phyloP scores from a whole-genome alignment of 148 eudicot species.

The Polygonum aviculare region DNA sequence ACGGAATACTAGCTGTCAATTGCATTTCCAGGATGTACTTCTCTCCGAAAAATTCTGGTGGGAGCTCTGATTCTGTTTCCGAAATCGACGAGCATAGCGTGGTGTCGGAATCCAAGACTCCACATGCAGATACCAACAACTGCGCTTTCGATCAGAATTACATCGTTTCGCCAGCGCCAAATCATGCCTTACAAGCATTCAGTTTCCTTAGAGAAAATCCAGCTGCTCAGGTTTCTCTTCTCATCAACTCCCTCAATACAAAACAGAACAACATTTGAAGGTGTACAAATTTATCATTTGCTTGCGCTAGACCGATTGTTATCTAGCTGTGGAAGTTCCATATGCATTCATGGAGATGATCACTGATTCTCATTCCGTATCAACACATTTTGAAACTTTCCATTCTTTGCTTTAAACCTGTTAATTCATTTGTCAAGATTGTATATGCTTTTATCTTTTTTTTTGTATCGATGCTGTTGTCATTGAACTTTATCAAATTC shows the following conservation, averaged over 20 bases:
- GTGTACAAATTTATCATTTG: too few relatives aligned
- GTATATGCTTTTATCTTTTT: background rate
- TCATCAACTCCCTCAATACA: background rate
- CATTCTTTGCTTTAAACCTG: background rate
- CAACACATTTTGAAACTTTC: background rate
- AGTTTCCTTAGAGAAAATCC: slow-evolving; percentile 58
- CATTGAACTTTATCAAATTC: background rate
- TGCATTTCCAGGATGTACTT: slow-evolving; percentile 36
- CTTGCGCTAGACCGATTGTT: background rate
- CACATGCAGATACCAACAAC: background rate
- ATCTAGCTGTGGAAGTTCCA: background rate
- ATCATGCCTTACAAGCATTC: slow-evolving; percentile 65
- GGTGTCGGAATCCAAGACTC: slow-evolving; percentile 19
- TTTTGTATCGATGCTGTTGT: background rate
- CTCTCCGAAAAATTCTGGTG: slow-evolving; percentile 30
- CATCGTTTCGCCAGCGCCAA: slow-evolving; percentile 25
- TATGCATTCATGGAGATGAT: background rate
- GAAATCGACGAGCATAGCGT: slow-evolving; percentile 18
- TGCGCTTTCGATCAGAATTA: slow-evolving; percentile 31
- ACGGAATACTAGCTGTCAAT: background rate
- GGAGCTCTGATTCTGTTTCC: slow-evolving; percentile 18
- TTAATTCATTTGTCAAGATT: background rate
- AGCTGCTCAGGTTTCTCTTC: slow-evolving; percentile 49
- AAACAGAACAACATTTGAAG: background rate
- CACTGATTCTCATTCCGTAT: background rate